phyloP scores from a whole-genome alignment of 179 eudicot genomes.

The Silene vulgaris region DNA sequence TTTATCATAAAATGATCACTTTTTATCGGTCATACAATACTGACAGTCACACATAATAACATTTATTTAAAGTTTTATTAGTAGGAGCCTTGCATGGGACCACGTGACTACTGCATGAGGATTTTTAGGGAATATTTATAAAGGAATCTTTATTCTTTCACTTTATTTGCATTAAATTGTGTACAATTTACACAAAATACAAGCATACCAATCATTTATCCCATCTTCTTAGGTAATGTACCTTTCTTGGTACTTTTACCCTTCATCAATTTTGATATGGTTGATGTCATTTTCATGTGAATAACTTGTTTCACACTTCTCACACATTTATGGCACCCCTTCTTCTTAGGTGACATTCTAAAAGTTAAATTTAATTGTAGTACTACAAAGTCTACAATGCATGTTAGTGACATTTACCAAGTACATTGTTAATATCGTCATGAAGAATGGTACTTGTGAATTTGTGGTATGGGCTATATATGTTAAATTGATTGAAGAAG shows the following conservation, averaged over 20 bases:
- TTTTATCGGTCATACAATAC: too few relatives aligned
- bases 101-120: constrained; percentile 8
- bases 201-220: constrained; percentile 45
- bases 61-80: too few relatives aligned
- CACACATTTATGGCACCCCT: constrained; percentile 12
- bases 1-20: too few relatives aligned
- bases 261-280: constrained; percentile 15
- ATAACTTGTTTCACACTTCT: constrained; percentile 15
- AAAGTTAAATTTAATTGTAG: neutral
- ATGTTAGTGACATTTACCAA: too few relatives aligned
- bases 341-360: constrained; percentile 17
- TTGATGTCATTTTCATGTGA: constrained; percentile 4
- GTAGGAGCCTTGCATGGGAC: neutral
- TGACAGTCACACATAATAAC: too few relatives aligned
- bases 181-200: constrained; percentile 31
- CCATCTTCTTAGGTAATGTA: constrained; percentile 27
- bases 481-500: too few relatives aligned
- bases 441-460: too few relatives aligned
- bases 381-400: too few relatives aligned
- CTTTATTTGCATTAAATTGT: constrained; percentile 32
- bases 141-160: constrained; percentile 23
- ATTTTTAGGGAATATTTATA: constrained; percentile 1
- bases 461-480: too few relatives aligned
- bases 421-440: too few relatives aligned
- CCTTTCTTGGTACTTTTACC: constrained; percentile 21